Base-by-base conservation (phyloP, 1,139 yeast genomes). In the Saccharomyces pastorianus region DNA sequence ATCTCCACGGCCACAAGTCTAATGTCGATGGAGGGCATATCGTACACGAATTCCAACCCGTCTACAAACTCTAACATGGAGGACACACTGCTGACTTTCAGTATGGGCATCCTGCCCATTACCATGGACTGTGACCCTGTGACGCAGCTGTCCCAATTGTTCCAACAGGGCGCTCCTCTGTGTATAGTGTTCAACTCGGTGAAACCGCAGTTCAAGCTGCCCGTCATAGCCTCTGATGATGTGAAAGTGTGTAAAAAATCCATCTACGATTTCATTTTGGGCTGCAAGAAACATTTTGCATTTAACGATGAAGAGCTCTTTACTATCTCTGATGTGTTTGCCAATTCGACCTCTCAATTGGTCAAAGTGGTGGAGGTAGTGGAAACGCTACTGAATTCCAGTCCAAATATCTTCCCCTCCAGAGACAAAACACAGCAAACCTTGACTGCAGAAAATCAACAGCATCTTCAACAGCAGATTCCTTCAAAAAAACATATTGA, bases 151-250 rank as follows among this genome's bases (percentile, higher is more conserved):
- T 88, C 96, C 83, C 85, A 88, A 62, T 75, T 93, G 49, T 85
- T 93, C 65, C 95, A 93, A 63, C 90, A 88, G 64, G 99, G 99
- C 6, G 86, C 96, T 2, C 96, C 98, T 6, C 76, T 93, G 51
- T 91, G 99, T 70, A 80, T 88, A 50, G 74, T 93, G 7, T 88
- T 86, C 75, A 91, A 93, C 71, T 64, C 76, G 61, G 68, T 77
- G 57, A 66, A 74, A 65, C 71, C 76, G 54, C 65, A 72, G 61
- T 60, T 70, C 66, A 60, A 76, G 64, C 58, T 75, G 62, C 73
- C 83, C 58, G 77, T 84, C 42, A 79, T 84, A 8, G 80, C 84
- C 17, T 82, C 88, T 34, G 93, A 85, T 65, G 97, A 91, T 68
- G 69, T 88, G 61, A 83, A 90, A 65, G 80, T 86, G 52, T 88